A percentile compares a stretch with the other conserved stretches of the same genome.
Conservation (phyloP, 805 yeast genomes). For the Kodamaea hsintzibuensis region DNA sequence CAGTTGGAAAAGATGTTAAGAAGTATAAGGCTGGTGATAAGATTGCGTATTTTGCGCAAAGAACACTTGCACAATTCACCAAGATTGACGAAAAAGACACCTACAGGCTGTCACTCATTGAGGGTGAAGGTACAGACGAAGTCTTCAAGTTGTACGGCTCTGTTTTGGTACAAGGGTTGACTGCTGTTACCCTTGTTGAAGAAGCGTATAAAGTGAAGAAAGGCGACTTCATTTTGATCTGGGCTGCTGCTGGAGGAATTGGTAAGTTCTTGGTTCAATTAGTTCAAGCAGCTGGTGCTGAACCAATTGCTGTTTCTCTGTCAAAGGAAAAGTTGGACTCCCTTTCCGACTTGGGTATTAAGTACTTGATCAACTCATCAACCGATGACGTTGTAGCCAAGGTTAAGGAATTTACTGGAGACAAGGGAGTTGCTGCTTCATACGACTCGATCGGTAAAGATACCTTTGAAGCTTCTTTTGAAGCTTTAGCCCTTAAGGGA, state of each 20-base stretch:
- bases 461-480: conserved; percentile 65
- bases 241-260: conserved; percentile 97
- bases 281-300: conserved; percentile 64
- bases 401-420: conserved; percentile 61
- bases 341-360: conserved; percentile 77
- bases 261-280: conserved; percentile 74
- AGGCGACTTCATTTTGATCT: conserved; percentile 73
- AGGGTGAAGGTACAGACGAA: conserved; percentile 44
- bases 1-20: conserved; percentile 59
- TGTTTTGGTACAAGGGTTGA: conserved; percentile 67
- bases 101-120: conserved; percentile 50
- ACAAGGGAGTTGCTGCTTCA: conserved; percentile 66
- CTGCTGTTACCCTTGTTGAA: conserved; percentile 69
- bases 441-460: conserved; percentile 81
- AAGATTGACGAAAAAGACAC: conserved; percentile 38
- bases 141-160: conserved; percentile 59
- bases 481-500: conserved; percentile 67
- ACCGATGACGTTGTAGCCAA: conserved; percentile 56
- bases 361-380: conserved; percentile 56
- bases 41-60: conserved; percentile 54
- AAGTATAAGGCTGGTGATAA: conserved; percentile 66
- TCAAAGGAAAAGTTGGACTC: conserved; percentile 65
- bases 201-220: conserved; percentile 67
- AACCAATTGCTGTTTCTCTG: conserved; percentile 83
- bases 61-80: conserved; percentile 74